Evolutionary conservation across 1,284 basidiomycete species (phyloP).

Genomic region (Sanghuangporus weigelae): DNA sequence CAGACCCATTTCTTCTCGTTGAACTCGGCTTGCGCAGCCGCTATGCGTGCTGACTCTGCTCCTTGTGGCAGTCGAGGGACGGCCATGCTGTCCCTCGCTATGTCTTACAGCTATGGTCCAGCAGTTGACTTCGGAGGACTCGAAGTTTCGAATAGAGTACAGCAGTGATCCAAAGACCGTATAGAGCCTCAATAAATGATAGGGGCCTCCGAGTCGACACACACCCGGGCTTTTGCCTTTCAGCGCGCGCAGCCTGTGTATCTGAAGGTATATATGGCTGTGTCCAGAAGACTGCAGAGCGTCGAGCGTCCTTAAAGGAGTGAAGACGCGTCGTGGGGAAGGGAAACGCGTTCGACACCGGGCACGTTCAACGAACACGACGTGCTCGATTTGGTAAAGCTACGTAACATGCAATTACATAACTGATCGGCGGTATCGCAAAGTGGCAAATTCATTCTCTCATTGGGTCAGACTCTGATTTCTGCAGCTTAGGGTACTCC

Average conservation of each 20-base stretch:
- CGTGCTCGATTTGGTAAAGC: not conserved
- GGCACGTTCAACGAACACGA: not conserved
- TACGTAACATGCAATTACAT: not conserved
- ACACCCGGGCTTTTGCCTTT: not conserved
- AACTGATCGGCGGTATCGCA: not conserved
- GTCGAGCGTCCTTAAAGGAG: not conserved
- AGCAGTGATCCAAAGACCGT: too few species aligned
- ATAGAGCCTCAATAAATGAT: not conserved
- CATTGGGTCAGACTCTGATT: too few species aligned
- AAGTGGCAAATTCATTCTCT: too few species aligned
- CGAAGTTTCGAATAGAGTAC: not conserved
- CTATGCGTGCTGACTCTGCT: conserved; percentile 68
- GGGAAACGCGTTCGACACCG: not conserved
- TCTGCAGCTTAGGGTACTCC: too few species aligned
- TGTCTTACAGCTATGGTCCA: not conserved
- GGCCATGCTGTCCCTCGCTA: conserved; percentile 1
- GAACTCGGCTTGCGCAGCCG: conserved; percentile 91
- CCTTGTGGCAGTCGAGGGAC: conserved; percentile 52
- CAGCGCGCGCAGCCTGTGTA: not conserved
- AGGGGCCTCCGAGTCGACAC: not conserved
- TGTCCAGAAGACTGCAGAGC: not conserved
- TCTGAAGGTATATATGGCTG: not conserved
- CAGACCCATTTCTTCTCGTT: conserved; percentile 98
- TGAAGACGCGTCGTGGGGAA: not conserved
- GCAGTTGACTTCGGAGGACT: too few species aligned